Evolutionary conservation across 2,329 filamentous ascomycete genomes (phyloP), one percentile per base, ranked within the genome.

Genomic region (Claviceps arundinis): DNA sequence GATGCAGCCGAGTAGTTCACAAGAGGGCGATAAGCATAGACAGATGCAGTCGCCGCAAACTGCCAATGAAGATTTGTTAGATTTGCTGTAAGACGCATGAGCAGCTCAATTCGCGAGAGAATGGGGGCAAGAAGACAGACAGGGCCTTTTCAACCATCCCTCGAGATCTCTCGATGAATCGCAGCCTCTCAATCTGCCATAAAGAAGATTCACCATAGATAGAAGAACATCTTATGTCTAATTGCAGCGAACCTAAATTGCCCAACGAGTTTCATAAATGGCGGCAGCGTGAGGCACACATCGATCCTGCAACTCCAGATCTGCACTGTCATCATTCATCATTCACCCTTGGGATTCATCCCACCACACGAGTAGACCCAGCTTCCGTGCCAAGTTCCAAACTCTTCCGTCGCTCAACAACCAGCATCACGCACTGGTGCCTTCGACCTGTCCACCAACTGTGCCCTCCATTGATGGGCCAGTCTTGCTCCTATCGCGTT

Each of bases 31-130:
- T 37, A 24, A 37, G 13, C 50, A 50, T 47, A 55, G 69, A 19
- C 51, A 47, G 47, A 55, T 69, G 67, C 60, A 68, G 56, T 71
- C 72, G 56, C 65, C 71, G 46, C 77, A 80, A 65, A 78, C 80
- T 65, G 76, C 68, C 48, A 81, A 74, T 59, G 77, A 85, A 56
- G 83, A 87, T 66, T 68, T 86, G 58, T 56, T 73, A 55, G 70
- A 70, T 37, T 57, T 73, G 54, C 61, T 73, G 56, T 73, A 70
- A 57, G 46, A 45, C n/a, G 44, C n/a, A 9, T 8, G 38, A 37
- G 9, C 19, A 30, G 14, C 11, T 14, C 14, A 3, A 17, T 24
- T 13, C 14, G 13, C 37, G 48, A 34, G 30, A 34, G 30, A 34
- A 3, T 34, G 24, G 38, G 50, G 38, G 9, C 5, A 19, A 19